Evolutionary conservation across 108 stramenopile genomes (phyloP).

Genomic region (Aureococcus anophagefferens): DNA sequence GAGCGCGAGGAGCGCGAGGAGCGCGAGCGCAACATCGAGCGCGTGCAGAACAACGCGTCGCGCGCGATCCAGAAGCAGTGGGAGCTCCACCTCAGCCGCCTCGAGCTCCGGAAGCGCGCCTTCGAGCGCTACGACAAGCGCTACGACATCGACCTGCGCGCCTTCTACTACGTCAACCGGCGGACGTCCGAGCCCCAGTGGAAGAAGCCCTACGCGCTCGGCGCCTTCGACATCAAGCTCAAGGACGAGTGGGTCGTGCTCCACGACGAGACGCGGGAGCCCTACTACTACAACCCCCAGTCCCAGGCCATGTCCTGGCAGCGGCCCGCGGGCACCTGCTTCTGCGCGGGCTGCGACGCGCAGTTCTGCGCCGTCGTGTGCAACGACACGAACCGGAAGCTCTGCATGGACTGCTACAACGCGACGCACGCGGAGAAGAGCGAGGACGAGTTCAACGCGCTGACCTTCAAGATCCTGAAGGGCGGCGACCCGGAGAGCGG

Average conservation of each 20-base stretch:
- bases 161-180: not conserved
- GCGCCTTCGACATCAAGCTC: not conserved
- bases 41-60: not conserved
- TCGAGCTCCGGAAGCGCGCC: not conserved
- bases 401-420: no score
- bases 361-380: not conserved
- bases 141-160: not conserved
- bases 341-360: not conserved
- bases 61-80: not conserved
- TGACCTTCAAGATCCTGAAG: no score
- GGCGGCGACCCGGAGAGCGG: no score
- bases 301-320: not conserved
- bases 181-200: not conserved
- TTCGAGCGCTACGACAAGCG: not conserved
- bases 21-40: not conserved
- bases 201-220: not conserved
- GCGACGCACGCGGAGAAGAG: no score
- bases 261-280: not conserved
- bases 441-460: no score
- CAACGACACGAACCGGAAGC: not conserved
- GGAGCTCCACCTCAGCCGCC: not conserved
- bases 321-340: not conserved
- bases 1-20: not conserved
- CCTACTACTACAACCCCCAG: not conserved
- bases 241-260: not conserved